Percentiles rank a stretch among this genome's conserved stretches.
These are phyloP conservation scores for Phytopythium sindhum DNA, from an alignment of 352 stramenopile species.

Conservation along the genomic window DNA sequence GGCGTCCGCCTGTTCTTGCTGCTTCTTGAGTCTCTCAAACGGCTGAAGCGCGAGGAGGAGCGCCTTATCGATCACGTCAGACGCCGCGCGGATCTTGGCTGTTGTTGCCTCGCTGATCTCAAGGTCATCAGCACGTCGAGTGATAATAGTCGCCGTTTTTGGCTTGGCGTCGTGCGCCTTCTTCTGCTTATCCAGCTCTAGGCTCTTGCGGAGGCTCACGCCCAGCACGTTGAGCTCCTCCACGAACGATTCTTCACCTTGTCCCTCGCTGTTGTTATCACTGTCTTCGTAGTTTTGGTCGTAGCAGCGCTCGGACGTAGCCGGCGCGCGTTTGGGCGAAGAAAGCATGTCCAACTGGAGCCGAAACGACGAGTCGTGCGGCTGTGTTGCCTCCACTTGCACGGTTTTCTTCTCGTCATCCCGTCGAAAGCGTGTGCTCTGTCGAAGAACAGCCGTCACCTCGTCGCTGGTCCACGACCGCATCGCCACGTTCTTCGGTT, in stretches of 20 bases:
- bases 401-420: background rate
- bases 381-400: background rate
- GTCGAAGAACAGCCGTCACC: conserved; percentile 20
- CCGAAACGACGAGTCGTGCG: background rate
- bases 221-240: conserved; percentile 36
- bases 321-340: background rate
- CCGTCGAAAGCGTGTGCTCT: conserved; percentile 33
- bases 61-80: conserved; percentile 39
- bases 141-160: background rate
- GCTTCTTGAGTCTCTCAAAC: conserved; percentile 35
- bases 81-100: conserved; percentile 28
- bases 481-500: background rate
- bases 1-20: conserved; percentile 26
- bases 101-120: conserved; percentile 16
- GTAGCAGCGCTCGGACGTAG: background rate
- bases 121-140: conserved; percentile 5
- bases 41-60: conserved; percentile 47
- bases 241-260: conserved; percentile 45
- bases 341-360: conserved; percentile 1
- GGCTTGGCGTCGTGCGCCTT: conserved; percentile 7
- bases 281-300: background rate
- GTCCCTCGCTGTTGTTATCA: conserved; percentile 7
- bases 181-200: conserved; percentile 14
- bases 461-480: conserved; percentile 29
- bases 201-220: conserved; percentile 11